A percentile compares a stretch with the other conserved stretches of the same genome.
These are phyloP conservation scores for Wickerhamiella alocasiicola DNA, from an alignment of 805 yeast genomes.

Conservation along the genomic window DNA sequence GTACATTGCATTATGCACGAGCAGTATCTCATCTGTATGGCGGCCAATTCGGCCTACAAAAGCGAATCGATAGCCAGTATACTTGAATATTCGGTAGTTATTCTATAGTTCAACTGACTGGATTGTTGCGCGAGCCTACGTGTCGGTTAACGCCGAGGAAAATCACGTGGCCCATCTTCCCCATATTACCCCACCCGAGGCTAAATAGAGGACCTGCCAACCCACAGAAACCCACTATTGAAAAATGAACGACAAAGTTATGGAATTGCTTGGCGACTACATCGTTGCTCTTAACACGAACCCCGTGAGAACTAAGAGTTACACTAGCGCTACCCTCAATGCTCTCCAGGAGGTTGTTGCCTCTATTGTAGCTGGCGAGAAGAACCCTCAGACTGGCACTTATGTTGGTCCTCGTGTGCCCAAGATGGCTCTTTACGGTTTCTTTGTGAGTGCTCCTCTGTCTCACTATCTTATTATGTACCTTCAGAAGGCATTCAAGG, in stretches of 20 bases:
- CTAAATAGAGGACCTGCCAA: no score
- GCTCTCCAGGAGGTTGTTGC: conserved; percentile 28
- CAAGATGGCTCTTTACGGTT: conserved; percentile 31
- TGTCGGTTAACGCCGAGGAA: no score
- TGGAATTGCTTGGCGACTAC: conserved; percentile 19
- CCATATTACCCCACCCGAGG: no score
- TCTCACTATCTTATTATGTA: conserved; percentile 27
- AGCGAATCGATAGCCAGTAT: no score
- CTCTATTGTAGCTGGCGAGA: conserved; percentile 28
- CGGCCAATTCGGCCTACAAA: no score
- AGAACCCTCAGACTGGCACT: conserved; percentile 26
- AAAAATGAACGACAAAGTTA: conserved; percentile 9
- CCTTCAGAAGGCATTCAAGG: conserved; percentile 28
- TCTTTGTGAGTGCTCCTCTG: conserved; percentile 29
- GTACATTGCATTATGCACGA: no score
- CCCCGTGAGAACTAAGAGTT: conserved; percentile 29
- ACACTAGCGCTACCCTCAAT: conserved; percentile 28
- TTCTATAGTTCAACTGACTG: no score
- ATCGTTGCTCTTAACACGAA: conserved; percentile 22
- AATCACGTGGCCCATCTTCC: no score
- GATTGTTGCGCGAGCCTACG: no score
- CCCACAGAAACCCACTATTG: no score
- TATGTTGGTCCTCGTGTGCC: conserved; percentile 28
- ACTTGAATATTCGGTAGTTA: no score
- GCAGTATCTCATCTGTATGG: no score